Percentiles rank a stretch among this genome's conserved stretches.
phyloP scores from a whole-genome alignment of 2,329 filamentous ascomycete genomes.

The Diaporthe sp. region DNA sequence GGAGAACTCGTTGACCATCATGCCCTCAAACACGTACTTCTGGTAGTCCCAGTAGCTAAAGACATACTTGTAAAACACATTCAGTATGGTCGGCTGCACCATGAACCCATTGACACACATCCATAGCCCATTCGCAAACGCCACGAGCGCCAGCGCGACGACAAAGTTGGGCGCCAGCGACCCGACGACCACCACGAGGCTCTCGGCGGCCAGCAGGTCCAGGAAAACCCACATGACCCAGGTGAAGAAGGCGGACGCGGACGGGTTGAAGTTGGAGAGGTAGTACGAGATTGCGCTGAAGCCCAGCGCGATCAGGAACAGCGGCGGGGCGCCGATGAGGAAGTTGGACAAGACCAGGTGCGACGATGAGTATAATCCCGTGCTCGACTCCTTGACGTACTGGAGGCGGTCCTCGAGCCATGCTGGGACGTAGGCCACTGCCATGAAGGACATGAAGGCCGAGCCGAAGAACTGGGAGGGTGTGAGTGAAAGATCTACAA shows the following conservation, averaged over 20 bases:
- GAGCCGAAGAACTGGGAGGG: slow-evolving; percentile 72
- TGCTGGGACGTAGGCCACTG: slow-evolving; percentile 86
- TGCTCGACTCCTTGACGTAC: slow-evolving; percentile 83
- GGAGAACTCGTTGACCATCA: slow-evolving; percentile 93
- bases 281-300: slow-evolving; percentile 85
- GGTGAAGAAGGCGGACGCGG: slow-evolving; percentile 76
- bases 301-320: slow-evolving; percentile 82
- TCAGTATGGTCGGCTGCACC: slow-evolving; percentile 78
- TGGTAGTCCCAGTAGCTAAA: slow-evolving; percentile 94
- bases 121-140: slow-evolving; percentile 91
- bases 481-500: not conserved
- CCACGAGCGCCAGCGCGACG: slow-evolving; percentile 81
- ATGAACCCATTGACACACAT: slow-evolving; percentile 90
- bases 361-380: slow-evolving; percentile 83
- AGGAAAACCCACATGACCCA: slow-evolving; percentile 90
- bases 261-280: slow-evolving; percentile 81
- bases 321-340: slow-evolving; percentile 83
- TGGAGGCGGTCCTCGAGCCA: slow-evolving; percentile 83
- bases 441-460: slow-evolving; percentile 86
- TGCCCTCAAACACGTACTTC: slow-evolving; percentile 87
- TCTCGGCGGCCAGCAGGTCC: slow-evolving; percentile 85
- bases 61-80: slow-evolving; percentile 88
- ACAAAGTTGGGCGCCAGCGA: slow-evolving; percentile 84
- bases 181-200: slow-evolving; percentile 82
- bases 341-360: slow-evolving; percentile 85